Percentiles rank a stretch among this genome's conserved stretches.
phyloP scores from a whole-genome alignment of 2,329 filamentous ascomycete species.

The Dactylellina leptospora region DNA sequence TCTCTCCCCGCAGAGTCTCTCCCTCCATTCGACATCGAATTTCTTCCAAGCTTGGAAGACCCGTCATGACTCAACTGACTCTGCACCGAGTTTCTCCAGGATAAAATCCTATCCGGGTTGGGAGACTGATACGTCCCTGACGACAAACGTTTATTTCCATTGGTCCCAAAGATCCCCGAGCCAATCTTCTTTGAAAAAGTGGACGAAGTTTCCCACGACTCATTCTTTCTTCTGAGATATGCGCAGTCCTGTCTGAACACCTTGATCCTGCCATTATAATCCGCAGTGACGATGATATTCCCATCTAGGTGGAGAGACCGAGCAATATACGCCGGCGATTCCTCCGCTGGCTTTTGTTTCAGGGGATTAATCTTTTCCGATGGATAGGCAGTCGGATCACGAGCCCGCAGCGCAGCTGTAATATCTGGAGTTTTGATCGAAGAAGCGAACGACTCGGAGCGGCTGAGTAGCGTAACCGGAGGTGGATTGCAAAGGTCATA shows the following conservation, averaged over 20 bases:
- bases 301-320: constrained; percentile 79
- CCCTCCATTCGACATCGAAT: constrained; percentile 31
- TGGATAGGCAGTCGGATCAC: constrained; percentile 32
- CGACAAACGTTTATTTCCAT: constrained; percentile 52
- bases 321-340: constrained; percentile 79
- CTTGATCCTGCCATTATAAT: constrained; percentile 87
- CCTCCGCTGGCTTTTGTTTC: constrained; percentile 66
- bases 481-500: constrained; percentile 97
- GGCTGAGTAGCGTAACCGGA: constrained; percentile 80
- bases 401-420: constrained; percentile 11
- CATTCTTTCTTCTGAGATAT: constrained; percentile 76
- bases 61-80: constrained; percentile 65
- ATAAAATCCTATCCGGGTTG: constrained; percentile 78
- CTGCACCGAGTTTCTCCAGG: constrained; percentile 79
- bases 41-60: constrained; percentile 59
- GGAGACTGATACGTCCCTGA: constrained; percentile 57
- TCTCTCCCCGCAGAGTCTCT: constrained; percentile 35
- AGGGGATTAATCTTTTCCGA: constrained; percentile 58
- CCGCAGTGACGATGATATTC: constrained; percentile 90
- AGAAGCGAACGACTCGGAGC: constrained; percentile 70
- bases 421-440: constrained; percentile 60
- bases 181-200: constrained; percentile 76
- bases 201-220: constrained; percentile 79
- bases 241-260: constrained; percentile 96
- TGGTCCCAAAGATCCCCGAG: constrained; percentile 66